Conservation (phyloP, 2,329 filamentous ascomycete species). For the Sporothrix inflata region DNA sequence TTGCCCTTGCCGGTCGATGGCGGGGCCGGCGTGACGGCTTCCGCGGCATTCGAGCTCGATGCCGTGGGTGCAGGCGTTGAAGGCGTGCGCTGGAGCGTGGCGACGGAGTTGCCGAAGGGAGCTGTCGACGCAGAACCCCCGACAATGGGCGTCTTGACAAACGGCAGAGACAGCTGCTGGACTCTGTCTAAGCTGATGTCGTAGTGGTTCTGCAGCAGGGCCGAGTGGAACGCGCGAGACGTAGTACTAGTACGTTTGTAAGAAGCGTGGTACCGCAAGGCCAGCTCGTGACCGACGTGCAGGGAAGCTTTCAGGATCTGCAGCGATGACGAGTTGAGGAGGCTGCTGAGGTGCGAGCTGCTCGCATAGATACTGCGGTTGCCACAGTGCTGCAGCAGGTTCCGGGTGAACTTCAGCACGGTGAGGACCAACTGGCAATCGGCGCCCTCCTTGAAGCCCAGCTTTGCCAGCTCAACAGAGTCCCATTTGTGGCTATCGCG, state of each 20-base stretch:
- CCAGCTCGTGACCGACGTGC: conserved; percentile 80
- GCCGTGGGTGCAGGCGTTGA: conserved; percentile 23
- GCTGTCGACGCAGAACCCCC: conserved; percentile 48
- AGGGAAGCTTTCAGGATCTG: conserved; percentile 77
- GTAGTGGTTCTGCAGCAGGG: conserved; percentile 82
- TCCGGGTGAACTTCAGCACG: conserved; percentile 81
- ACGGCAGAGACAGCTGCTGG: conserved; percentile 80
- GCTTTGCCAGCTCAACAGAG: conserved; percentile 52
- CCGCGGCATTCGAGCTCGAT: conserved; percentile 37
- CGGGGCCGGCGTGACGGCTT: conserved; percentile 57
- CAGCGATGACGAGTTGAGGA: conserved; percentile 85
- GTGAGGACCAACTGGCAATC: conserved; percentile 79
- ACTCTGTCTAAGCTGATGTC: conserved; percentile 78
- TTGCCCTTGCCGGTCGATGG: conserved; percentile 65
- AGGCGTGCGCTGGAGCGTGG: conserved; percentile 19
- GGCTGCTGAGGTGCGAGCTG: conserved; percentile 83
- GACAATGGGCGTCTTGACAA: conserved; percentile 69
- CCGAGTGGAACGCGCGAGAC: conserved; percentile 68
- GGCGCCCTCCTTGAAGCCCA: conserved; percentile 73
- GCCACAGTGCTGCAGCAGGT: conserved; percentile 91
- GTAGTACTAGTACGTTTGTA: conserved; percentile 74
- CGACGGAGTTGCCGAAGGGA: conserved; percentile 12
- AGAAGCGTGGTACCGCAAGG: conserved; percentile 89
- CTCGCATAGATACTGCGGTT: conserved; percentile 96
- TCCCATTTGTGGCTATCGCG: conserved; percentile 55